Percentiles rank a stretch among this genome's conserved stretches.
phyloP scores from a whole-genome alignment of 192 early-diverging fungal species.

The Chytriomyces sp. region DNA sequence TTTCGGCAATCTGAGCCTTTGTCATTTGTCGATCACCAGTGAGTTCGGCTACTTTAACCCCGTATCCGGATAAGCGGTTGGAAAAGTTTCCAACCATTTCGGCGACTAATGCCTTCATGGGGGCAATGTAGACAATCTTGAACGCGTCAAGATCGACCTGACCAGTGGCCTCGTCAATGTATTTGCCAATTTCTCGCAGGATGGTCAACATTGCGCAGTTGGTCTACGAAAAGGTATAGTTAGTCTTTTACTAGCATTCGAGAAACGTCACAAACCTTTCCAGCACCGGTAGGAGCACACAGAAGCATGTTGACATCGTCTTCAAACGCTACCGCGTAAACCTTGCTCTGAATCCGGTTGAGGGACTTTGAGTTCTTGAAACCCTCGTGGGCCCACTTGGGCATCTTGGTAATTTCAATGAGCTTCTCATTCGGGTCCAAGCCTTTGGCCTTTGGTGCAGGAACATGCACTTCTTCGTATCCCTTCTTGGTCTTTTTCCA shows the following conservation, averaged over 20 bases:
- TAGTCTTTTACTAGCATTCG: neutral
- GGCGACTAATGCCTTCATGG: slow-evolving; percentile 98
- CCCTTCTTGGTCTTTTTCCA: slow-evolving; percentile 86
- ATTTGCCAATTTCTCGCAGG: slow-evolving; percentile 82
- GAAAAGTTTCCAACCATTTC: slow-evolving; percentile 95
- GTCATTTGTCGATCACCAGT: slow-evolving; percentile 96
- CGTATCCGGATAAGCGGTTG: slow-evolving; percentile 70
- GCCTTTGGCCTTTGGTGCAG: slow-evolving; percentile 75
- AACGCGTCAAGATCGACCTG: slow-evolving; percentile 77
- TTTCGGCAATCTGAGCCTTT: slow-evolving; percentile 94
- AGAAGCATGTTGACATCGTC: slow-evolving; percentile 93
- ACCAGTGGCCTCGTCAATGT: slow-evolving; percentile 73
- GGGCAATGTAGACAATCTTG: slow-evolving; percentile 99
- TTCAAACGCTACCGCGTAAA: slow-evolving; percentile 85
- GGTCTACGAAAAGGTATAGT: slow-evolving; percentile 52
- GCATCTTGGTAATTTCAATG: slow-evolving; percentile 68
- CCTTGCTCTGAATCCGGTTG: slow-evolving; percentile 88
- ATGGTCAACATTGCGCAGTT: slow-evolving; percentile 97
- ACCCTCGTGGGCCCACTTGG: slow-evolving; percentile 78
- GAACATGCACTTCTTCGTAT: slow-evolving; percentile 95
- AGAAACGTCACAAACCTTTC: slow-evolving; percentile 59
- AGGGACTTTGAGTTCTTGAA: slow-evolving; percentile 70
- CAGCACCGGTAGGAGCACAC: slow-evolving; percentile 98
- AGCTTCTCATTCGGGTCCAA: slow-evolving; percentile 65
- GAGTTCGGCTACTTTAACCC: slow-evolving; percentile 91